These are phyloP conservation scores for Apiospora kogelbergensis DNA, from an alignment of 2,329 filamentous ascomycete genomes.

Conservation along the genomic window DNA sequence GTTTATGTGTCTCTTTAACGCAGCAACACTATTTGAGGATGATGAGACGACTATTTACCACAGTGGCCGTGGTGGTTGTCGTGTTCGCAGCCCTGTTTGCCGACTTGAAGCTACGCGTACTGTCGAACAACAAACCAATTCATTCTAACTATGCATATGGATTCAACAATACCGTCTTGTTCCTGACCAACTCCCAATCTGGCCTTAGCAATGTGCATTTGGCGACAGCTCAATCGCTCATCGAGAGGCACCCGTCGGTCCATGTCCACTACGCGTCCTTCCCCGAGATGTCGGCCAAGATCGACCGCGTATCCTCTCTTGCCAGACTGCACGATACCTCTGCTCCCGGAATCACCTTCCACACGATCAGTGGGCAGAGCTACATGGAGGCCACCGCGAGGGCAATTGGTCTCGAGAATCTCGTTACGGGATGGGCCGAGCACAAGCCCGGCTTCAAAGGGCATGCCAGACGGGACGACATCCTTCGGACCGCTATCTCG, in stretches of 20 bases:
- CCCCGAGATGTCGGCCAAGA: conserved; percentile 7
- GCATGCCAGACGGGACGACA: neutral
- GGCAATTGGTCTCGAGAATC: neutral
- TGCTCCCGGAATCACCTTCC: neutral
- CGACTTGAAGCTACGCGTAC: neutral
- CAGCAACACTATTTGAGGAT: no score
- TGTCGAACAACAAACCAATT: neutral
- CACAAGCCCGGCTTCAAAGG: neutral
- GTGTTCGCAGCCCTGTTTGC: neutral
- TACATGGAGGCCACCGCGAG: neutral
- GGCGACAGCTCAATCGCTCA: conserved; percentile 33
- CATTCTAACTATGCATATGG: conserved; percentile 8
- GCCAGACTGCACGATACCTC: neutral
- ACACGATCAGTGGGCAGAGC: neutral
- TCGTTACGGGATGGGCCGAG: neutral
- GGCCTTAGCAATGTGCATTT: conserved; percentile 38
- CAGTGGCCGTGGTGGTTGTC: neutral
- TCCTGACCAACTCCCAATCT: conserved; percentile 32
- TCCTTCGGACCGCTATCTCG: neutral
- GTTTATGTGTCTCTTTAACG: no score
- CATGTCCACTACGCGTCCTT: conserved; percentile 38
- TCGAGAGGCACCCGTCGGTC: conserved; percentile 32
- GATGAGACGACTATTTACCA: no score
- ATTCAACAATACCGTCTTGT: conserved; percentile 32
- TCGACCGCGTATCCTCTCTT: neutral